Evolutionary conservation across 192 early-diverging fungal genomes (phyloP), one percentile per base, ranked within the genome.

Genomic region (Kickxella alabastrina): DNA sequence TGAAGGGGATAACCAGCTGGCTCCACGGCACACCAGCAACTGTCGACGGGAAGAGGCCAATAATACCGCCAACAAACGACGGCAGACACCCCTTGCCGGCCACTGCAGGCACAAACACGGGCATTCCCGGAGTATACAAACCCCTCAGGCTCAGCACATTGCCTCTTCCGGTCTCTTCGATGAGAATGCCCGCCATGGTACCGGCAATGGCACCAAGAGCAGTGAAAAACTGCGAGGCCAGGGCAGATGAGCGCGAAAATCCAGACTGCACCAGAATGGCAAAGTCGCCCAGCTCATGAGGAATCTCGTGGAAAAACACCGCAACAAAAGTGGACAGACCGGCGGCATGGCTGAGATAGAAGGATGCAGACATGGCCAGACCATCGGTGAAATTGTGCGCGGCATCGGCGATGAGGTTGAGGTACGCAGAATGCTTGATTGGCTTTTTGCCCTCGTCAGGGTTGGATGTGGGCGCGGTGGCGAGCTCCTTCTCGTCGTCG

Each of bases 341-440:
- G 21, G 88, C 81, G 3, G 84, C 82, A 22, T 87, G 88, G 24
- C 87, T 88, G 31, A 86, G 76, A 48, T 88, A 87, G 59, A 92
- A 91, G 18, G 90, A 89, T 1, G 87, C 86, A 0, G 88, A 81
- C 82, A 92, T 86, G 4, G 89, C 85, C 29, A 92, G 68, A 4
- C 90, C 90, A 49, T 92, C 90, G 5, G 90, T 89, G 54, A 91
- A 88, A 63, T 88, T 89, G 79, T 92, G 90, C 10, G 89, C 81
- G 10, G 84, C 82, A 57, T 87, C 86, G 13, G 90, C 90, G 39
- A 92, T 80, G n/a, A 89, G 68, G 54, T 92, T 88, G 43, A 92
- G 54, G 47, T 89, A 88, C 3, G 90, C 89, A 3, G 83, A 84
- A 6, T 85, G 57, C 57, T 84, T 87, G 72, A 87, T 78, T 39